These are phyloP conservation scores for Teratosphaeria zuluensis DNA, from an alignment of 2,329 filamentous ascomycete genomes.

Conservation along the genomic window DNA sequence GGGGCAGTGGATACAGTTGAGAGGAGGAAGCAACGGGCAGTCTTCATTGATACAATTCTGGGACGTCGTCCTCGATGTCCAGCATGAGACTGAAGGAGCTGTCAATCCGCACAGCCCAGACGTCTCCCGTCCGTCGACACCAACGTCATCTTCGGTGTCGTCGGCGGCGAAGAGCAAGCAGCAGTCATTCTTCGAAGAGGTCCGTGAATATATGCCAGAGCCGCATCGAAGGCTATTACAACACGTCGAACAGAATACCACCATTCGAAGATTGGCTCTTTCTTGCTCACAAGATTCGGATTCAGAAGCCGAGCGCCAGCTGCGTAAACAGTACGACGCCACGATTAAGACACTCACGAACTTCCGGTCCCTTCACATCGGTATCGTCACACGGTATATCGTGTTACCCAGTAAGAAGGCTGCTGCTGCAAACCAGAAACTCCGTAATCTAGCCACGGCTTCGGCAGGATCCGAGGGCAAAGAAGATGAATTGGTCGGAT, in stretches of 20 bases:
- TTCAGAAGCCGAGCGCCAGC: conserved; percentile 15
- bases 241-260: conserved; percentile 34
- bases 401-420: conserved; percentile 30
- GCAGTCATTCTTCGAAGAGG: conserved; percentile 29
- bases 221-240: conserved; percentile 43
- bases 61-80: conserved; percentile 43
- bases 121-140: background rate
- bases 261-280: conserved; percentile 36
- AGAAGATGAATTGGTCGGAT: conserved; percentile 35
- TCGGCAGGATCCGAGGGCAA: conserved; percentile 22
- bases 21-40: conserved; percentile 47
- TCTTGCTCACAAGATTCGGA: conserved; percentile 14
- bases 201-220: conserved; percentile 47
- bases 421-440: conserved; percentile 18
- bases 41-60: conserved; percentile 46
- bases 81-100: conserved; percentile 27
- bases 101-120: conserved; percentile 1
- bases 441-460: conserved; percentile 35
- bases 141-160: background rate
- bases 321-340: conserved; percentile 37
- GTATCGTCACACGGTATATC: conserved; percentile 45
- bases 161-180: background rate
- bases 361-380: conserved; percentile 44
- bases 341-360: conserved; percentile 35
- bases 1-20: conserved; percentile 37